A percentile compares a stretch with the other conserved stretches of the same genome.
phyloP scores from a whole-genome alignment of 768 basidiomycete species.

The Tricholoma matsutake region DNA sequence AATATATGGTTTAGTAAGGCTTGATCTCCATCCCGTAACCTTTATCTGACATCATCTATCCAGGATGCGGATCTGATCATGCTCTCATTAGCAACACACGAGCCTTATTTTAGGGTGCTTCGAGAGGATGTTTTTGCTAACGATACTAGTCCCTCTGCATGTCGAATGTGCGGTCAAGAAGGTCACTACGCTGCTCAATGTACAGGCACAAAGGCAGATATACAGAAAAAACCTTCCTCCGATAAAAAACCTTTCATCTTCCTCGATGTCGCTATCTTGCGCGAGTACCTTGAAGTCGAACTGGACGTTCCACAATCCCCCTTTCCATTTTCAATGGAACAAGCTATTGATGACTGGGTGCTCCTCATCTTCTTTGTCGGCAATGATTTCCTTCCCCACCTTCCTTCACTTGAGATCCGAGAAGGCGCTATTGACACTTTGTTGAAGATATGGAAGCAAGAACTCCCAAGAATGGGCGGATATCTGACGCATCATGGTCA shows the following conservation, averaged over 20 bases:
- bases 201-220: slow-evolving; percentile 71
- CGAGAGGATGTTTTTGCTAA: slow-evolving; percentile 94
- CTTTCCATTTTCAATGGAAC: slow-evolving; percentile 91
- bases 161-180: slow-evolving; percentile 91
- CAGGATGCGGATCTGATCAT: slow-evolving; percentile 99
- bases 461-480: slow-evolving; percentile 94
- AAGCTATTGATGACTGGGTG: slow-evolving; percentile 99
- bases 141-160: slow-evolving; percentile 75
- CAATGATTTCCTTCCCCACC: slow-evolving; percentile 98
- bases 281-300: slow-evolving; percentile 98
- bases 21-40: neutral
- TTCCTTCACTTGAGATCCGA: slow-evolving; percentile 97
- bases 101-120: slow-evolving; percentile 95
- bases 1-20: slow-evolving; percentile 89
- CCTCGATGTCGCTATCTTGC: slow-evolving; percentile 92
- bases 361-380: slow-evolving; percentile 99
- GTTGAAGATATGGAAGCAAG: slow-evolving; percentile 92
- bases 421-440: slow-evolving; percentile 99
- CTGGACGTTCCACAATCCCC: slow-evolving; percentile 74
- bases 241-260: slow-evolving; percentile 98
- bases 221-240: slow-evolving; percentile 62
- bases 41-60: slow-evolving; percentile 9
- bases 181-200: slow-evolving; percentile 97
- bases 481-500: slow-evolving; percentile 93
- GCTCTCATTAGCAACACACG: slow-evolving; percentile 96